Percentiles rank a stretch among this genome's conserved stretches.
These are phyloP conservation scores for Amyloporia xantha DNA, from an alignment of 768 basidiomycete species.

Conservation along the genomic window DNA sequence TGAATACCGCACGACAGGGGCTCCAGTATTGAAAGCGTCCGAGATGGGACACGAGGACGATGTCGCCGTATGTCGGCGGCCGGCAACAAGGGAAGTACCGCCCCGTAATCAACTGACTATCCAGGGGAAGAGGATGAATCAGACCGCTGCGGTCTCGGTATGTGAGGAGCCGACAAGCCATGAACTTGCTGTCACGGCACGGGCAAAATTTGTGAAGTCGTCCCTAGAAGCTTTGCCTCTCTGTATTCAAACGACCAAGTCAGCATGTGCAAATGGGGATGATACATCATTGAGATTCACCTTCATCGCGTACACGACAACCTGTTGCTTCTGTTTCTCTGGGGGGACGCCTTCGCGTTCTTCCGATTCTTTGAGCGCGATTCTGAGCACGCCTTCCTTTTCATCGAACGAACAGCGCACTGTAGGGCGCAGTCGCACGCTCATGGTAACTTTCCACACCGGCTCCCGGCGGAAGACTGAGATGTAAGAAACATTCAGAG, in stretches of 20 bases:
- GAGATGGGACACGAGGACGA: not conserved
- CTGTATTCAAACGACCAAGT: conserved; percentile 4
- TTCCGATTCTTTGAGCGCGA: conserved; percentile 46
- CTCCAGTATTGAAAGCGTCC: not conserved
- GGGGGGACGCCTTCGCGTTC: conserved; percentile 19
- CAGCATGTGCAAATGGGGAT: not conserved
- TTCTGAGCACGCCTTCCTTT: conserved; percentile 47
- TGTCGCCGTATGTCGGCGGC: not conserved
- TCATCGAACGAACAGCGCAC: conserved; percentile 54
- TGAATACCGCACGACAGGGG: not conserved
- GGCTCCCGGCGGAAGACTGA: conserved; percentile 69
- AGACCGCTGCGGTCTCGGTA: not conserved
- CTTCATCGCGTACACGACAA: conserved; percentile 62
- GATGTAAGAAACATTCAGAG: conserved; percentile 3
- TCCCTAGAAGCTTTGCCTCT: conserved; percentile 19
- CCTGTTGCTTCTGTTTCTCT: conserved; percentile 29
- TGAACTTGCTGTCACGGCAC: conserved; percentile 6
- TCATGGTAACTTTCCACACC: conserved; percentile 65
- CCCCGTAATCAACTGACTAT: not conserved
- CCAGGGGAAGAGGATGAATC: not conserved
- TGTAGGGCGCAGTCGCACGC: conserved; percentile 46
- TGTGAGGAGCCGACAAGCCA: not conserved
- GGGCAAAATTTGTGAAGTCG: conserved; percentile 22
- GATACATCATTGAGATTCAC: conserved; percentile 25
- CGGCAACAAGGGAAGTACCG: not conserved